Base-by-base conservation (phyloP, 805 yeast genomes). In the Candida nemodendra region DNA sequence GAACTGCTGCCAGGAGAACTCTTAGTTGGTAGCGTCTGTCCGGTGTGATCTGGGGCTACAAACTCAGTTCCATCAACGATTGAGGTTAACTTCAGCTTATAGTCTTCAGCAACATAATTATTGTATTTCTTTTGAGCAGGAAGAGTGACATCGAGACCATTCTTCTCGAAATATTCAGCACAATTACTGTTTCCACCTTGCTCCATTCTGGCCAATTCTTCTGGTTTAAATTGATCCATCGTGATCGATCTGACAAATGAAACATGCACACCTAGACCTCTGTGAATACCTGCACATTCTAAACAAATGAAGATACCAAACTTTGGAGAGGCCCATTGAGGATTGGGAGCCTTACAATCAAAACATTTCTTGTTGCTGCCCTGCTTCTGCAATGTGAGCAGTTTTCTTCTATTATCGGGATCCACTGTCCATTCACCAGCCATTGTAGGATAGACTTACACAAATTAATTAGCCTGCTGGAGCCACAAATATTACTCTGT, bases 301-400 rank as follows among this genome's bases (percentile, higher is more conserved):
- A 93, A 74, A 64, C 99, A 93, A 57, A 93, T 91, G 65, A 90
- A 93, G 44, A 93, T 85, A 43, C 99, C 99, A 65, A 91, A 89
- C 64, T 93, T 93, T 25, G 98, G 98, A 11, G 96, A 88, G 2
- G 98, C 97, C 99, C 99, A 93, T 63, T 93, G 99, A 8, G 99
- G 99, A 60, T 90, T 91, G 42, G 95, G 96, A 1, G 97, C 95
- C 26, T 69, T 73, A 65, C 99, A 93, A 62, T 93, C 99, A 62
- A 88, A 84, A 65, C 99, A 93, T 61, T 78, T 81, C 67, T 84
- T 88, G 69, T 89, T 88, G 11, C 71, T 82, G 18, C 91, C 95
- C 32, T 71, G 69, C 59, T 88, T 88, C 57, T 91, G 98, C 44
- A 91, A 66, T 29, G 79, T 79, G 50, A 79, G 55, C 27, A 86